phyloP scores from a whole-genome alignment of 495 filamentous ascomycete genomes.

The Chaetomium tenue region DNA sequence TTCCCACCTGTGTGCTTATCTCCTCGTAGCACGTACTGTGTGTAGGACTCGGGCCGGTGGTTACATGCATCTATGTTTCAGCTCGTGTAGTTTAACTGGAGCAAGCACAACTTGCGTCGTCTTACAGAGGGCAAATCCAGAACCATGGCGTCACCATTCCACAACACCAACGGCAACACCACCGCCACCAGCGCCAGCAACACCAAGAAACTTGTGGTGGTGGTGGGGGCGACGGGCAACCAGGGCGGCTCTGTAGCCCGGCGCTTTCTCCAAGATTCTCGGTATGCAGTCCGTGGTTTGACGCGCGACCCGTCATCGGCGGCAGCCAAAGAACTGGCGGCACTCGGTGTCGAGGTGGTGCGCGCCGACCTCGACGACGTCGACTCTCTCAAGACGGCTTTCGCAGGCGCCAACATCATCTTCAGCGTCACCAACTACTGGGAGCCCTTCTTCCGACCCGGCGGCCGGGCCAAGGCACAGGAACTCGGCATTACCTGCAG shows the following conservation, averaged over 20 bases:
- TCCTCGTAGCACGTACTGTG: neutral
- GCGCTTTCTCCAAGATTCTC: conserved; percentile 38
- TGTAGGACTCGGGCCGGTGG: neutral
- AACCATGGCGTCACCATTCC: neutral
- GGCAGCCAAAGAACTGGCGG: conserved; percentile 39
- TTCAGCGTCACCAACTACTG: conserved; percentile 55
- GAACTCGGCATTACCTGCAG: conserved; percentile 36
- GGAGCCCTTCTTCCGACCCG: conserved; percentile 42
- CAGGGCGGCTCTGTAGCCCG: conserved; percentile 47
- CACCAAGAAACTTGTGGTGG: conserved; percentile 38
- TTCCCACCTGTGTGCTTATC: neutral
- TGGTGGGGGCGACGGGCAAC: conserved; percentile 47
- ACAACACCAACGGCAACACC: neutral
- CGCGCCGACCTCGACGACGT: conserved; percentile 45
- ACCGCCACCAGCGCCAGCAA: neutral
- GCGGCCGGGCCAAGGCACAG: conserved; percentile 30
- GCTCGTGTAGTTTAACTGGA: neutral
- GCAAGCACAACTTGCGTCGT: neutral
- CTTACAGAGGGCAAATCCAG: neutral
- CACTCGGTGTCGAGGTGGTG: conserved; percentile 46
- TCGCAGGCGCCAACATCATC: conserved; percentile 47
- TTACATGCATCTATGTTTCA: conserved; percentile 6
- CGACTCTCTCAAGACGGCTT: conserved; percentile 41
- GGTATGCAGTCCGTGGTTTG: conserved; percentile 45
- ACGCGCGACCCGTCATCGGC: conserved; percentile 47